These are phyloP conservation scores for Nemophila menziesii DNA, from an alignment of 257 asterid genomes.

Conservation along the genomic window DNA sequence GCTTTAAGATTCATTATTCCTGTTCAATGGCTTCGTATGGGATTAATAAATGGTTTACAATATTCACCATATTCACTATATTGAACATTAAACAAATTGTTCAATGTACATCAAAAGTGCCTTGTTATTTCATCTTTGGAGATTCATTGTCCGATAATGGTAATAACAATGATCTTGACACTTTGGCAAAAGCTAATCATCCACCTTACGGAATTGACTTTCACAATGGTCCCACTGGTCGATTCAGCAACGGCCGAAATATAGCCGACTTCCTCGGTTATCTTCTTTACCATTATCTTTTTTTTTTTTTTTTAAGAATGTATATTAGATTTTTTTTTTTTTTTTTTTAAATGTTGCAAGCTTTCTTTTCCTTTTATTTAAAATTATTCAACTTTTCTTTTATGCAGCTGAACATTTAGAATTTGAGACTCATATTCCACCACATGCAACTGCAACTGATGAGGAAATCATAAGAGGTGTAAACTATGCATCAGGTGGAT, in stretches of 20 bases:
- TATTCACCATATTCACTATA: no score
- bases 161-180: conserved; percentile 52
- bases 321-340: no score
- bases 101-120: no score
- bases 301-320: no score
- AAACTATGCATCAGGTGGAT: conserved; percentile 56
- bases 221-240: conserved; percentile 68
- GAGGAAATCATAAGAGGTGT: conserved; percentile 26
- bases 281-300: not conserved
- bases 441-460: conserved; percentile 25
- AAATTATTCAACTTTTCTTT: no score
- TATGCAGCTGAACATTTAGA: conserved; percentile 25
- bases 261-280: conserved; percentile 66
- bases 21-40: no score
- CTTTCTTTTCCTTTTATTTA: no score
- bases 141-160: conserved; percentile 75
- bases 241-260: conserved; percentile 63
- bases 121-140: conserved; percentile 64
- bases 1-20: no score
- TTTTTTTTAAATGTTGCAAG: no score
- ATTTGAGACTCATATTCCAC: conserved; percentile 25
- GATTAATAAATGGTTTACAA: no score
- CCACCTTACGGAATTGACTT: conserved; percentile 75
- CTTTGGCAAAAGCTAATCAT: conserved; percentile 62
- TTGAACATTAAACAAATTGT: no score